Conservation (phyloP, 345 rosid genomes). For the Euphorbia tirucalli region DNA sequence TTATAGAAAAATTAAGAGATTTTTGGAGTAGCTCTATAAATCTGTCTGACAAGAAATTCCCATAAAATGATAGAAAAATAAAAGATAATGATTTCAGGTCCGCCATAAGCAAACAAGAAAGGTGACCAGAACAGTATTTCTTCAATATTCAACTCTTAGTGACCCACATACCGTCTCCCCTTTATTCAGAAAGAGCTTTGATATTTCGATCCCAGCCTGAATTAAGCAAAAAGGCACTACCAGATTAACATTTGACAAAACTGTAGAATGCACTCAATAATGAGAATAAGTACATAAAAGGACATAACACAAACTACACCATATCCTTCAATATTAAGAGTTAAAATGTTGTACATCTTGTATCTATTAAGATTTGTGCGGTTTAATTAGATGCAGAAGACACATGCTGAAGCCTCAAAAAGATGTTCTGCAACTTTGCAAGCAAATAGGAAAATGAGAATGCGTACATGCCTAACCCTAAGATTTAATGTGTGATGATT, state of each 20-base stretch:
- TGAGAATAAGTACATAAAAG: not conserved
- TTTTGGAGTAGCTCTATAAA: not conserved
- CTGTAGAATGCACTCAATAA: not conserved
- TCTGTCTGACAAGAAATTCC: not conserved
- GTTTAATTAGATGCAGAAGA: not conserved
- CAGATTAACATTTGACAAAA: conserved; percentile 2
- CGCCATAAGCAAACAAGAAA: not conserved
- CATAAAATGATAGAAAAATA: not conserved
- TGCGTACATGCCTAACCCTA: not conserved
- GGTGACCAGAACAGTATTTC: not conserved
- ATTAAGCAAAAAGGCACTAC: conserved; percentile 24
- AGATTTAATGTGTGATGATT: not conserved
- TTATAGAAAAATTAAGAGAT: not conserved
- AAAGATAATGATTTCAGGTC: not conserved
- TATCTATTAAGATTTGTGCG: not conserved
- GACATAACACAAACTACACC: not conserved
- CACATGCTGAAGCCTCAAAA: not conserved
- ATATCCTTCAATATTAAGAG: not conserved
- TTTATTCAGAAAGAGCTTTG: conserved; percentile 82
- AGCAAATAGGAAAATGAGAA: not conserved
- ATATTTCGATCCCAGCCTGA: conserved; percentile 96
- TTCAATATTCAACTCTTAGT: conserved; percentile 7
- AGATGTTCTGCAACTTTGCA: not conserved
- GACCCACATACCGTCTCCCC: conserved; percentile 68
- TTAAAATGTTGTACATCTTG: not conserved